These are phyloP conservation scores for Blastomyces percursus DNA, from an alignment of 2,329 filamentous ascomycete species.

Conservation along the genomic window DNA sequence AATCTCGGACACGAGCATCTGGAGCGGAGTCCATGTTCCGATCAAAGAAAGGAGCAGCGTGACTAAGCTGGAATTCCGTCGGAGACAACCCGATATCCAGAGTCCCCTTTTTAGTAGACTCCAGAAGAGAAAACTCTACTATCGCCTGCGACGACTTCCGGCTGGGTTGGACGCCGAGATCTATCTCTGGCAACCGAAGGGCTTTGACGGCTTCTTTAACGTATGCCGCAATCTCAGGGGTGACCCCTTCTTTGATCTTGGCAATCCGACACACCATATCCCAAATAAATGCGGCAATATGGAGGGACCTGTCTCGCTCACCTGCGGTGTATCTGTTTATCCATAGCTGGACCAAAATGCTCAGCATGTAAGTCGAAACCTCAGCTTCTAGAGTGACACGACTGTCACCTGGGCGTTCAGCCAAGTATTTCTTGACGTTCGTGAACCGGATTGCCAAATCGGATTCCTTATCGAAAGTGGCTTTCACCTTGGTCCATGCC, in stretches of 20 bases:
- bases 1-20: conserved; percentile 55
- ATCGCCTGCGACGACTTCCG: conserved; percentile 9
- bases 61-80: conserved; percentile 54
- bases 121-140: conserved; percentile 18
- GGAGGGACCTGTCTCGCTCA: conserved; percentile 23
- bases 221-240: conserved; percentile 32
- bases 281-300: conserved; percentile 40
- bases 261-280: conserved; percentile 31
- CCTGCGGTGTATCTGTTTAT: conserved; percentile 9
- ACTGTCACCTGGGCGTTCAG: conserved; percentile 31
- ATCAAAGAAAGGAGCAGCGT: conserved; percentile 64
- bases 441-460: conserved; percentile 38
- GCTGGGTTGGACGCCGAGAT: conserved; percentile 10
- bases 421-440: conserved; percentile 41
- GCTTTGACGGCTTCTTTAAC: conserved; percentile 24
- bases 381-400: conserved; percentile 35
- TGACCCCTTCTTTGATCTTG: conserved; percentile 26
- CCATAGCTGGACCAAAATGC: conserved; percentile 18
- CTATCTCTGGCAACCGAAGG: conserved; percentile 23
- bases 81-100: conserved; percentile 33
- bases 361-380: conserved; percentile 27
- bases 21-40: conserved; percentile 58
- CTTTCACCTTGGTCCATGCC: conserved; percentile 17
- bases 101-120: conserved; percentile 8
- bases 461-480: conserved; percentile 36